A percentile compares a stretch with the other conserved stretches of the same genome.
Evolutionary conservation across 305 asterid genomes (phyloP).

Genomic region (Solanum hybrid): DNA sequence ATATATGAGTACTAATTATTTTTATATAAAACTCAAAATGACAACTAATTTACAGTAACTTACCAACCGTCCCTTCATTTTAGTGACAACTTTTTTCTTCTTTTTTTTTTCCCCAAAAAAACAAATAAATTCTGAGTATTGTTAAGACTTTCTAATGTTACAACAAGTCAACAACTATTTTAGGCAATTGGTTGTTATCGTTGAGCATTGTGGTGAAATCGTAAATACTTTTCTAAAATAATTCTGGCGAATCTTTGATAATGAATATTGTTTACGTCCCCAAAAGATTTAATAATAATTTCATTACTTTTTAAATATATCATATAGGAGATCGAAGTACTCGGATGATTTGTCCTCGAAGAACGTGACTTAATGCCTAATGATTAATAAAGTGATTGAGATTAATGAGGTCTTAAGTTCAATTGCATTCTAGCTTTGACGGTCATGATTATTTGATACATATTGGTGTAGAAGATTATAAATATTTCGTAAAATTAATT

Average conservation of each 20-base stretch:
- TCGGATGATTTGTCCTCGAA: background rate
- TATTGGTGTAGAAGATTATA: background rate
- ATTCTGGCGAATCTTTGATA: too few relatives aligned
- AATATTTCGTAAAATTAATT: background rate
- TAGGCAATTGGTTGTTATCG: background rate
- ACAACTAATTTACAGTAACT: conserved; percentile 1
- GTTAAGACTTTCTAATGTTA: background rate
- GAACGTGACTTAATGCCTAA: background rate
- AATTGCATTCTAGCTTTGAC: background rate
- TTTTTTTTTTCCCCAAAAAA: background rate
- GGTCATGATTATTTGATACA: background rate
- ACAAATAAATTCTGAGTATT: background rate
- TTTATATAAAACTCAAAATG: background rate
- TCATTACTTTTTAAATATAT: background rate
- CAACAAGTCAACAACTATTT: background rate
- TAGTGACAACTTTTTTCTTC: background rate
- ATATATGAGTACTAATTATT: background rate
- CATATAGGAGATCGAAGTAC: background rate
- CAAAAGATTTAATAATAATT: background rate
- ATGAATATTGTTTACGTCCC: background rate
- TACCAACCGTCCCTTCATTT: background rate
- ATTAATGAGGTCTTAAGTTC: background rate
- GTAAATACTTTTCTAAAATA: rapidly evolving
- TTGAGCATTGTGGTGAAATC: rapidly evolving
- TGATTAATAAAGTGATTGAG: background rate